Base-by-base conservation (phyloP, 495 filamentous ascomycete species). In the Penicillium diatomitis region DNA sequence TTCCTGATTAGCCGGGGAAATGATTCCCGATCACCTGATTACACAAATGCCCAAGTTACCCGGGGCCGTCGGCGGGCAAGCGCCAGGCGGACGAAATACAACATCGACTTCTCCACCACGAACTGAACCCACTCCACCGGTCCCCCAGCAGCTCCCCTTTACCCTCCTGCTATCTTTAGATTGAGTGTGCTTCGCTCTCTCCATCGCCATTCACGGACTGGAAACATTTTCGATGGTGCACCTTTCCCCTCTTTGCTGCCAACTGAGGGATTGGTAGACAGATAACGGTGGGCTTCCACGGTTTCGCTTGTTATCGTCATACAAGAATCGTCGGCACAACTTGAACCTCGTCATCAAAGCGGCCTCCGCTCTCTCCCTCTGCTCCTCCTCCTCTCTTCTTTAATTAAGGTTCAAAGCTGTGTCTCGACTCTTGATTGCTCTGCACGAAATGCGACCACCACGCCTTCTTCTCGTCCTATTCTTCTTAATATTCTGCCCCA, bases 401-500 rank as follows among this genome's bases (percentile, higher is more conserved):
- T 20, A 31, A 20, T 2, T 20, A 20, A 20, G 20, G 20, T 20
- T 36, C 8, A 8, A 41, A 10, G n/a, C 37, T 28, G 10, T 28
- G 44, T 36, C 11, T 27, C 27, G 20, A 41, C 20, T 8, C 10
- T 6, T 29, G 45, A n/a, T 12, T 9, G 31, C 34, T 42, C 57
- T 54, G 46, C 45, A 48, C 58, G 70, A 60, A 41, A 82, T 82
- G 79, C 76, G 77, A 60, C 70, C 76, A 30, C 76, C 74, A 64
- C 74, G 74, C 44, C 57, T 80, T 12, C 62, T 80, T 32, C 49
- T 80, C 31, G 61, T 78, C 29, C 56, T 79, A 39, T 70, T 79
- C 47, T 76, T 73, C 51, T 65, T 81, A 44, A 63, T 83, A 57
- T 76, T 76, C 46, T 60, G 78, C 46, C 75, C 76, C 28, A 75